Evolutionary conservation across 78 protist species (phyloP).

Genomic region (Anaeramoeba flamelloides): DNA sequence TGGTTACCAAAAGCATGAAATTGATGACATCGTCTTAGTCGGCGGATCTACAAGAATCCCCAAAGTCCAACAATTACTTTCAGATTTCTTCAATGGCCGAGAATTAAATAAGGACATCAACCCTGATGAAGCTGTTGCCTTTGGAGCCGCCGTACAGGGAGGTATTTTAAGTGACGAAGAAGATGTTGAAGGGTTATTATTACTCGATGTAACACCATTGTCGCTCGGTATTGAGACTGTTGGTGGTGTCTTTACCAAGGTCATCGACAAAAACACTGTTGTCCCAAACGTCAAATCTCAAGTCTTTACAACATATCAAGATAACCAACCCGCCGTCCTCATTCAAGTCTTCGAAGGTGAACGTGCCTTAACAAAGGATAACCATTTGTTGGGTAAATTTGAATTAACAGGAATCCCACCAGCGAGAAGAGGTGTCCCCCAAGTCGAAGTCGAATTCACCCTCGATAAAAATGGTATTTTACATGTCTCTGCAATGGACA

Average conservation of each 20-base stretch:
- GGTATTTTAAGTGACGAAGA: constrained; percentile 34
- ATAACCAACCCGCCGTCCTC: constrained; percentile 1
- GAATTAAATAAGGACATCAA: constrained; percentile 87
- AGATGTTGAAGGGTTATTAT: constrained; percentile 43
- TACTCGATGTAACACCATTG: constrained; percentile 85
- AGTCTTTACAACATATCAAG: constrained; percentile 66
- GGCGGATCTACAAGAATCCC: constrained; percentile 92
- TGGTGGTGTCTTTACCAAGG: constrained; percentile 86
- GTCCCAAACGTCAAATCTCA: constrained; percentile 89
- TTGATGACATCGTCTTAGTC: constrained; percentile 73
- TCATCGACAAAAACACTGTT: constrained; percentile 67
- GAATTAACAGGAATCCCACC: too few species aligned
- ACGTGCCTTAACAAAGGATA: constrained; percentile 20
- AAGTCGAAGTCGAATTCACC: constrained; percentile 60
- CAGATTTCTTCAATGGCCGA: constrained; percentile 86
- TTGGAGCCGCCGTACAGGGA: constrained; percentile 96
- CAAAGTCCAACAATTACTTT: constrained; percentile 46
- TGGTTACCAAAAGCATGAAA: constrained; percentile 42
- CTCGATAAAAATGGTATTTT: constrained; percentile 82
- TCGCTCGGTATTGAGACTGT: constrained; percentile 94
- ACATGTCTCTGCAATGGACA: constrained; percentile 77
- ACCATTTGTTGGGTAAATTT: background rate
- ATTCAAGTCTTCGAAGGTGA: constrained; percentile 7
- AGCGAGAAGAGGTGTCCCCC: too few species aligned
- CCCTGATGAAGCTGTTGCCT: constrained; percentile 99